These are phyloP conservation scores for Solanum etuberosum DNA, from an alignment of 257 asterid species.

Conservation along the genomic window DNA sequence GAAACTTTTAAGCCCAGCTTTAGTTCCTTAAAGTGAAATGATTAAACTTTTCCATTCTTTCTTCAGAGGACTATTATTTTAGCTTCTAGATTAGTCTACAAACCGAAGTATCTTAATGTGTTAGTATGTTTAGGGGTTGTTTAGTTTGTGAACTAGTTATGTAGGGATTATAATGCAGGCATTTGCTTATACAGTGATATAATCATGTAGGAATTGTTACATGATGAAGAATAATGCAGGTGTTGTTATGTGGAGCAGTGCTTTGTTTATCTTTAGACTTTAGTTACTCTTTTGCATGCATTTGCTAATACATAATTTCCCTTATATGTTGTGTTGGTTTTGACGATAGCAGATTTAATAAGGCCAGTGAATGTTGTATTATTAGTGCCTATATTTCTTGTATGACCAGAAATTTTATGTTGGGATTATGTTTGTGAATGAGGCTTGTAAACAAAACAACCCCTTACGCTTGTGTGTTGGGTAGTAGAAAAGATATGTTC, in stretches of 20 bases:
- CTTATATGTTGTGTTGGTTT: neutral
- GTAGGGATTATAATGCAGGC: neutral
- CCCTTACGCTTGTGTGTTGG: neutral
- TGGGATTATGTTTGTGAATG: neutral
- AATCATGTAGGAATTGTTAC: neutral
- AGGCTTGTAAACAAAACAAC: neutral
- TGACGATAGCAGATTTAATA: neutral
- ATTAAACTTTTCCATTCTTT: neutral
- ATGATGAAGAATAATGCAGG: neutral
- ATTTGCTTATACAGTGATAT: neutral
- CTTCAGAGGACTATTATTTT: neutral
- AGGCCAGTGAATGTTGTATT: neutral
- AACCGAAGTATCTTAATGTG: neutral
- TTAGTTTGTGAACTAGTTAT: neutral
- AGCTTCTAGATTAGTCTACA: neutral
- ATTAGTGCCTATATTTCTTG: neutral
- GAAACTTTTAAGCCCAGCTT: neutral
- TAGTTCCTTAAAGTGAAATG: neutral
- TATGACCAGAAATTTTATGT: neutral
- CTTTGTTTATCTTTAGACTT: neutral
- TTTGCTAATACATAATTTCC: neutral
- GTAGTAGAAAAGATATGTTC: neutral
- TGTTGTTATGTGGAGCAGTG: neutral
- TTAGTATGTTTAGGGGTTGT: neutral
- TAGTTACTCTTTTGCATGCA: neutral